Base-by-base conservation (phyloP, 2,329 filamentous ascomycete genomes). In the Penicillium rolfsii region DNA sequence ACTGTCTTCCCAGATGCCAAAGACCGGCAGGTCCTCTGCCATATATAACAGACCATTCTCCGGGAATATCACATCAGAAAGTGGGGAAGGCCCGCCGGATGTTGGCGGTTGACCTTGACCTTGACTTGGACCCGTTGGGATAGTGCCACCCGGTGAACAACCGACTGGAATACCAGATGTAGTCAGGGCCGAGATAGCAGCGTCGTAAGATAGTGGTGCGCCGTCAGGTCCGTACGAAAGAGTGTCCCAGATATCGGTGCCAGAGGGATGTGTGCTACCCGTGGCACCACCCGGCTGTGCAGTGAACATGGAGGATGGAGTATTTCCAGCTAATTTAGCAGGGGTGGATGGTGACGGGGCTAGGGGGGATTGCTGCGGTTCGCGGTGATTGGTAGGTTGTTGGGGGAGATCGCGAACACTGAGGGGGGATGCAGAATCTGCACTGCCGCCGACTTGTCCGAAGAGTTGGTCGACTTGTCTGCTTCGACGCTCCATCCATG, bases 391-490 rank as follows among this genome's bases (percentile, higher is more conserved):
- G 16, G 43, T 52, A 4, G 49, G 57, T 5, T 53, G 65, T 22
- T 53, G 49, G 11, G 59, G 48, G 30, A 50, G 52, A 40, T 60
- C 64, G 50, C 53, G 58, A n/a, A 50, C 28, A 26, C 54, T 4
- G 64, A 41, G 11, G 61, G 36, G n/a, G 54, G 63, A 45, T 35
- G 40, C 48, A n/a, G 58, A 48, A 28, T 68, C 64, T 7, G 55
- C 62, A 14, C 57, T 38, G 24, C 66, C 63, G 3, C 71, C 71
- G 8, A 75, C 72, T 57, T 75, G 71, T n/a, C 76, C 76, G 55
- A 79, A 79, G n/a, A 79, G 74, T 62, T 77, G 76, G 57, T 77
- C 75, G 41, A 79, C 76, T 60, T 78, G 76, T 63, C 69, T 71
- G 57, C 76, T 75, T 48, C 76, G 71, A 14, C 66, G 70, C 35